These are phyloP conservation scores for Skeletonema potamos DNA, from an alignment of 108 stramenopile species.

Conservation along the genomic window DNA sequence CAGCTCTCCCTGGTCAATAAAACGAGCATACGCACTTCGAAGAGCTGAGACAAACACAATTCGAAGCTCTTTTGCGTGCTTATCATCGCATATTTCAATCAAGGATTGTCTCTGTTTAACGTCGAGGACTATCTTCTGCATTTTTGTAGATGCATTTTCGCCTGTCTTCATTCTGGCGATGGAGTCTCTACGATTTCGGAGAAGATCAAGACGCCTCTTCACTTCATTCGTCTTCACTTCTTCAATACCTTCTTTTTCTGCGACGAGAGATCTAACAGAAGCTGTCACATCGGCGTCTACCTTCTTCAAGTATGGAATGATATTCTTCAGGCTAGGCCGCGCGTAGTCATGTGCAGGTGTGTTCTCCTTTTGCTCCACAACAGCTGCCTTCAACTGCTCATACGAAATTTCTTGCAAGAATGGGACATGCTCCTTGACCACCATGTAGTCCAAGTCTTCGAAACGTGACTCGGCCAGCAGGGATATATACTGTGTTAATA, in stretches of 20 bases:
- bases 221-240: not conserved
- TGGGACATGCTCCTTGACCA: constrained; percentile 61
- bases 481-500: constrained; percentile 12
- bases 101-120: no score
- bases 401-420: constrained; percentile 48
- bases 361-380: constrained; percentile 42
- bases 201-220: no score
- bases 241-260: not conserved
- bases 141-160: not conserved
- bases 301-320: constrained; percentile 54
- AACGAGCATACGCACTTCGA: constrained; percentile 26
- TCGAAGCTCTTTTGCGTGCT: constrained; percentile 13
- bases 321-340: constrained; percentile 46
- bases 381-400: constrained; percentile 51
- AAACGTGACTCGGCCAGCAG: no score
- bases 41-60: constrained; percentile 31
- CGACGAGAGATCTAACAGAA: no score
- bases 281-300: no score
- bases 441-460: no score
- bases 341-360: no score
- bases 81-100: not conserved
- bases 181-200: not conserved
- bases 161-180: not conserved
- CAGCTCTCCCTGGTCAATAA: constrained; percentile 39
- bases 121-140: not conserved